phyloP scores from a whole-genome alignment of 2,329 filamentous ascomycete species.

The Fusarium guadeloupense region DNA sequence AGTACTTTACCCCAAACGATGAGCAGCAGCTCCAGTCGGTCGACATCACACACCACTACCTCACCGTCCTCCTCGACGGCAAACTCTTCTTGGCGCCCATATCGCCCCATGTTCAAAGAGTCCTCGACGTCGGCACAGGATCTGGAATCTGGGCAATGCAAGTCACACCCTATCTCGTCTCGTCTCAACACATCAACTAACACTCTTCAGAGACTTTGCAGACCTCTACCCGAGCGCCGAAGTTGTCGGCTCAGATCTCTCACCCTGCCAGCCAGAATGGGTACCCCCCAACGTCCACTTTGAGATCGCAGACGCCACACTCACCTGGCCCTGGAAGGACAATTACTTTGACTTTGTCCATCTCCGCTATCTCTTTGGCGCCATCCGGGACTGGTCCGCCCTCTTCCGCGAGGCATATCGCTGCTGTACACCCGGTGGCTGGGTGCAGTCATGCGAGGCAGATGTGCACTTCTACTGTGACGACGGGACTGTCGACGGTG shows the following conservation, averaged over 20 bases:
- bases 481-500: slow-evolving; percentile 27
- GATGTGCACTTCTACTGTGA: slow-evolving; percentile 33
- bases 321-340: slow-evolving; percentile 34
- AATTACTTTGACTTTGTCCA: slow-evolving; percentile 36
- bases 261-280: slow-evolving; percentile 35
- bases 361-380: slow-evolving; percentile 37
- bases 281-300: slow-evolving; percentile 37
- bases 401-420: slow-evolving; percentile 33
- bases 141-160: slow-evolving; percentile 36
- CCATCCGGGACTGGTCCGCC: slow-evolving; percentile 27
- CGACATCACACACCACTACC: slow-evolving; percentile 40
- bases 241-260: slow-evolving; percentile 36
- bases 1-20: slow-evolving; percentile 39
- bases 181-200: neutral
- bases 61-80: slow-evolving; percentile 34
- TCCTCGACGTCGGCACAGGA: slow-evolving; percentile 40
- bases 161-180: neutral
- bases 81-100: slow-evolving; percentile 37
- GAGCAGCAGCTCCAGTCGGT: slow-evolving; percentile 38
- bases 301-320: slow-evolving; percentile 33
- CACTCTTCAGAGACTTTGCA: slow-evolving; percentile 29
- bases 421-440: slow-evolving; percentile 32
- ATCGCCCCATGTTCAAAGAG: slow-evolving; percentile 26
- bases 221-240: slow-evolving; percentile 27
- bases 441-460: slow-evolving; percentile 34